phyloP scores from a whole-genome alignment of 768 basidiomycete genomes.

The Mycena leptocephala region DNA sequence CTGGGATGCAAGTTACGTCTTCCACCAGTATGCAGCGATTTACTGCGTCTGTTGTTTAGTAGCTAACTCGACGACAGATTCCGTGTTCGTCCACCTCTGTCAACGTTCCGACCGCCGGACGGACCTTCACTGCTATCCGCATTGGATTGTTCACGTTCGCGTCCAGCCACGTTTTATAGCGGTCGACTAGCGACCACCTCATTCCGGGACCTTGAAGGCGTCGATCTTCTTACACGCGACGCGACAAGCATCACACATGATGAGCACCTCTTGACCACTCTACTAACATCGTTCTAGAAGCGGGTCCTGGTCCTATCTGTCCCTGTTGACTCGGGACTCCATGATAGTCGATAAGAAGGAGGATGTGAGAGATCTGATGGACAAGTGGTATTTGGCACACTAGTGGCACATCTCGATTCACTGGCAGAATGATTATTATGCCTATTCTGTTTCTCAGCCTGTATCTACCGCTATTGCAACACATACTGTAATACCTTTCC shows the following conservation, averaged over 20 bases:
- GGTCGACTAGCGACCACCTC: too few relatives aligned
- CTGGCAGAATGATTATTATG: neutral
- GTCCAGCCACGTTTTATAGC: too few relatives aligned
- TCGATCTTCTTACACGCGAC: neutral
- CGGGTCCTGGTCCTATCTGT: conserved; percentile 12
- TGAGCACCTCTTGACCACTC: conserved; percentile 11
- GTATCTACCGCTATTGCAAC: too few relatives aligned
- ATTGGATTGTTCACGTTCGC: too few relatives aligned
- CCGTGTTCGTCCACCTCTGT: neutral
- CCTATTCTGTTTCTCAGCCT: too few relatives aligned
- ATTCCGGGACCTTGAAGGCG: neutral
- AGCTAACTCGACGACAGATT: neutral
- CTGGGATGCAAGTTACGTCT: neutral
- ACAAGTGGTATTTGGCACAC: neutral
- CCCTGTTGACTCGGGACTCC: conserved; percentile 31
- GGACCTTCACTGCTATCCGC: conserved; percentile 2
- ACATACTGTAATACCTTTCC: too few relatives aligned
- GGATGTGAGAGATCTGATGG: neutral
- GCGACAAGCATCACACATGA: conserved; percentile 2
- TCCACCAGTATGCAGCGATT: neutral
- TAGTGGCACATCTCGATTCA: too few relatives aligned
- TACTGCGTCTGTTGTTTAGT: neutral
- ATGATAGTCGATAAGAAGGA: neutral
- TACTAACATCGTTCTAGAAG: conserved; percentile 11
- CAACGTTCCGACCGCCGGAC: neutral